Evolutionary conservation across 2,329 filamentous ascomycete species (phyloP).

Genomic region (Phaeophleospora eucalypticola): DNA sequence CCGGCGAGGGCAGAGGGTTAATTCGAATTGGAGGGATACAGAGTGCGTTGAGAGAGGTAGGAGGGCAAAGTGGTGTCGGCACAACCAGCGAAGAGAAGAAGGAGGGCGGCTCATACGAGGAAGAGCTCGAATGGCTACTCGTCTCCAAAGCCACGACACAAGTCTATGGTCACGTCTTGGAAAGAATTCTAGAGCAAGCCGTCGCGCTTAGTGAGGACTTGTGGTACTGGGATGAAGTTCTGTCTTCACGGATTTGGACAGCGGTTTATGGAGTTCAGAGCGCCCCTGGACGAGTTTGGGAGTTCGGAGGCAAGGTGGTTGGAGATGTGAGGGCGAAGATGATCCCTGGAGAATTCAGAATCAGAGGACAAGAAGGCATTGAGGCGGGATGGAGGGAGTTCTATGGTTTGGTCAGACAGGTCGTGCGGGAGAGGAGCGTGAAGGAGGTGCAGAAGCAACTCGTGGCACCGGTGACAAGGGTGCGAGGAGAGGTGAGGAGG

Average conservation of each 20-base stretch:
- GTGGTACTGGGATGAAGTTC: constrained; percentile 91
- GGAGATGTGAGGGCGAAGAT: too few species aligned
- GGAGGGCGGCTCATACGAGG: constrained; percentile 53
- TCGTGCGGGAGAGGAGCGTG: constrained; percentile 67
- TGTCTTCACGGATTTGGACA: constrained; percentile 73
- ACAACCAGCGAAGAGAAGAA: constrained; percentile 9
- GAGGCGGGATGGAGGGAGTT: constrained; percentile 49
- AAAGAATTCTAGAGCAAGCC: constrained; percentile 74
- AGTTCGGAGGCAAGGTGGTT: constrained; percentile 65
- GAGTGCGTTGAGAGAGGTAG: too few species aligned
- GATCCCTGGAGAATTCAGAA: too few species aligned
- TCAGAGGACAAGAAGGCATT: constrained; percentile 27
- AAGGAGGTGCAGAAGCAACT: constrained; percentile 66
- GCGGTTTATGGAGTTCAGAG: constrained; percentile 83
- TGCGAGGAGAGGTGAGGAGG: constrained; percentile 66
- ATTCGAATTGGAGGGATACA: constrained; percentile 10
- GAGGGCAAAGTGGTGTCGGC: too few species aligned
- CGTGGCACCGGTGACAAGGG: constrained; percentile 72
- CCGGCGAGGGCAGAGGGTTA: too few species aligned
- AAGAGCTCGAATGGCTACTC: constrained; percentile 84
- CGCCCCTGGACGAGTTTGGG: constrained; percentile 70
- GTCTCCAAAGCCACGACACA: constrained; percentile 91
- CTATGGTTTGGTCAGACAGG: constrained; percentile 74
- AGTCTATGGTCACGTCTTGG: constrained; percentile 75
- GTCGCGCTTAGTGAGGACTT: constrained; percentile 80